These are phyloP conservation scores for Neoarthrinium moseri DNA, from an alignment of 2,329 filamentous ascomycete genomes.

Conservation along the genomic window DNA sequence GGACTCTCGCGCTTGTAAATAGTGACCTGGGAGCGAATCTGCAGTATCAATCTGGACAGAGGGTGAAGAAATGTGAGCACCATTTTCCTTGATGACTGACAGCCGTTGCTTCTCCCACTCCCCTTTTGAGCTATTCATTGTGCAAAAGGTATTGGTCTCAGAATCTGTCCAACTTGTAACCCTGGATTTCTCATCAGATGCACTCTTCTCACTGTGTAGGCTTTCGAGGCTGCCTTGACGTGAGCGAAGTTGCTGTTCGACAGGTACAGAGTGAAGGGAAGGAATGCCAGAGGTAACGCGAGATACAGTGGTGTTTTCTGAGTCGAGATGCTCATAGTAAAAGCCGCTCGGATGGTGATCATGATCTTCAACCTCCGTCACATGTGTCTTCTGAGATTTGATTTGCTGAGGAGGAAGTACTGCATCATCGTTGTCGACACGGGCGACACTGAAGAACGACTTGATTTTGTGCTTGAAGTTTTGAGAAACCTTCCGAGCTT, in stretches of 20 bases:
- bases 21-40: too few relatives aligned
- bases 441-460: slow-evolving; percentile 49
- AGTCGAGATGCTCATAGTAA: slow-evolving; percentile 9
- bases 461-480: slow-evolving; percentile 62
- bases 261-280: slow-evolving; percentile 46
- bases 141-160: slow-evolving; percentile 53
- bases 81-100: slow-evolving; percentile 63
- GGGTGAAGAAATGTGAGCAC: slow-evolving; percentile 39
- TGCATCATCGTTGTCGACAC: slow-evolving; percentile 31
- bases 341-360: slow-evolving; percentile 15
- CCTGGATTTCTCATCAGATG: slow-evolving; percentile 55
- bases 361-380: slow-evolving; percentile 14
- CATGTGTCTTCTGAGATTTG: slow-evolving; percentile 38
- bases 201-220: slow-evolving; percentile 36
- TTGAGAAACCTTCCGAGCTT: slow-evolving; percentile 61
- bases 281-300: slow-evolving; percentile 48
- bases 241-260: slow-evolving; percentile 46
- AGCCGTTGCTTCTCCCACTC: slow-evolving; percentile 56
- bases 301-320: slow-evolving; percentile 35
- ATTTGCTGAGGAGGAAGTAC: slow-evolving; percentile 52
- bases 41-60: too few relatives aligned
- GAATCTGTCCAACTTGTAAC: slow-evolving; percentile 74
- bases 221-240: slow-evolving; percentile 56
- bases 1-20: too few relatives aligned
- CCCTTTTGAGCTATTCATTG: slow-evolving; percentile 33